Base-by-base conservation (phyloP, 257 asterid species). In the Knoxia roxburghii region DNA sequence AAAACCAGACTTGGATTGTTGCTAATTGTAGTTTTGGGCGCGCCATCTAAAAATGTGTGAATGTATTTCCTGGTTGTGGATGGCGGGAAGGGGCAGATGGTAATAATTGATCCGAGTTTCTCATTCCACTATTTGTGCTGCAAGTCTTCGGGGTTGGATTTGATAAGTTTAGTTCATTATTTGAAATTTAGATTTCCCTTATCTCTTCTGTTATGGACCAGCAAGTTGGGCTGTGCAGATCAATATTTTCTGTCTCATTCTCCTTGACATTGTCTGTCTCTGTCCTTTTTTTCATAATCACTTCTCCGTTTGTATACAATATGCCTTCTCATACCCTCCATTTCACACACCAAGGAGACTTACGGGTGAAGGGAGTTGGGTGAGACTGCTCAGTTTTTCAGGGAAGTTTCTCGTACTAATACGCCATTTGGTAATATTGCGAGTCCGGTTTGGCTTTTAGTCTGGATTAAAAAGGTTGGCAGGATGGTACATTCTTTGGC, bases 21-120 rank as follows among this genome's bases (percentile, higher is more conserved):
- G 10, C 51, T 20, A n/a, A 57, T 41, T 41, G 27, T 29, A 56
- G 58, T 40, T 54, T 14, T 18, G 21, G 18, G 37, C 30, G 58
- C 50, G 21, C n/a, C n/a, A n/a, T n/a, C n/a, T n/a, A n/a, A n/a
- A n/a, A n/a, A 24, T 32, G 14, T 32, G 60, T 5, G 48, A 33
- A 23, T 24, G 40, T 24, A 33, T 59, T 52, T 35, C 35, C 40
- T 12, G 10, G 24, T 37, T 50, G 61, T n/a, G 20, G 54, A 37
- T 68, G 50, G 65, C 8, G 32, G 52, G 57, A 52, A 17, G 75
- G 37, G 26, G 58, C 2, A 52, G 7, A 61, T 12, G 70, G 30
- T 30, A 29, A 58, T 4, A 33, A 11, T 40, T 40, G 40, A 52
- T 54, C 21, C 40, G 69, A 45, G 56, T 11, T 63, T 27, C 40